phyloP scores from a whole-genome alignment of 306 rosid species.

The Gynostemma pentaphyllum region DNA sequence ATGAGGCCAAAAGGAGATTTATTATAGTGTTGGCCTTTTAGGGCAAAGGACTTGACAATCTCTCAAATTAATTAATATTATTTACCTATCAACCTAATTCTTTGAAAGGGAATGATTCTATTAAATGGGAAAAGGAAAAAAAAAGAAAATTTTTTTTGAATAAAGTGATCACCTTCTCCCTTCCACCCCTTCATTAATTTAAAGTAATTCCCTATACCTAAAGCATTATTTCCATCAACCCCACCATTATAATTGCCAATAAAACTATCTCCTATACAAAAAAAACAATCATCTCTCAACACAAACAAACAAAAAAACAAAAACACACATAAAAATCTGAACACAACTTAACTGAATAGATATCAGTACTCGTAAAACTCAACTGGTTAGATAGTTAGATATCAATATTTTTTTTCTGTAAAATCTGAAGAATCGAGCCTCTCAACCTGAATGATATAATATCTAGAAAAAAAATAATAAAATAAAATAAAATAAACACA shows the following conservation, averaged over 20 bases:
- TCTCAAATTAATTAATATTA: neutral
- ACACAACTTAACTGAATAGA: too few species aligned
- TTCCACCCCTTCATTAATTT: too few species aligned
- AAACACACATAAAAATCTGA: too few species aligned
- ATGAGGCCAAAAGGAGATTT: constrained; percentile 5
- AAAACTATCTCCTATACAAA: neutral
- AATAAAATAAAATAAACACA: too few species aligned
- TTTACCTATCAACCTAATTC: constrained; percentile 17
- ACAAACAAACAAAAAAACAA: neutral
- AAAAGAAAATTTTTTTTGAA: neutral
- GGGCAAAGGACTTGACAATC: constrained; percentile 8
- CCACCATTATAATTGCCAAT: neutral
- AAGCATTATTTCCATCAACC: constrained; percentile 11
- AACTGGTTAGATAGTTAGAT: too few species aligned
- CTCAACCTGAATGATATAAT: too few species aligned
- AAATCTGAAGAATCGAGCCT: too few species aligned
- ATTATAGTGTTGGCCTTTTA: constrained; percentile 21
- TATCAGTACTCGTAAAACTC: too few species aligned
- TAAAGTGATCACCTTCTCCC: too few species aligned
- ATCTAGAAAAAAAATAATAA: too few species aligned
- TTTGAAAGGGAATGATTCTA: constrained; percentile 18
- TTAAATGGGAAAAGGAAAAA: neutral
- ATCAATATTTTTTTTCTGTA: too few species aligned
- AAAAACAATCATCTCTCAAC: neutral
- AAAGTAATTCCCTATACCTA: neutral